Percentiles rank a stretch among this genome's conserved stretches.
Evolutionary conservation across 2,329 filamentous ascomycete species (phyloP).

Genomic region (Sclerotinia minor): DNA sequence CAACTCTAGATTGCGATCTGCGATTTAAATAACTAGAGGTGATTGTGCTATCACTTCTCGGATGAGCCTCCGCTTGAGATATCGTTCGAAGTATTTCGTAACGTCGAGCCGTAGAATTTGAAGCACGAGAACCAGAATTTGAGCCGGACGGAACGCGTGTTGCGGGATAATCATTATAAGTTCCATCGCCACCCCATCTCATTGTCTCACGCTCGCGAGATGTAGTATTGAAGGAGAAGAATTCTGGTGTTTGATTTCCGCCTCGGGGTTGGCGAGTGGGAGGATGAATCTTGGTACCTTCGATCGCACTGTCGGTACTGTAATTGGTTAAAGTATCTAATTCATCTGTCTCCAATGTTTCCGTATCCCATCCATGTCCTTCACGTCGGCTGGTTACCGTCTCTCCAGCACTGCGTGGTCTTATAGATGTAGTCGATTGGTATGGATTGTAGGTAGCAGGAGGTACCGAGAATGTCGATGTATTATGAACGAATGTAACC

Average conservation of each 20-base stretch:
- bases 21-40: neutral
- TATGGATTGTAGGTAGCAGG: constrained; percentile 28
- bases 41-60: constrained; percentile 33
- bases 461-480: constrained; percentile 30
- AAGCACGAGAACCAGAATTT: neutral
- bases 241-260: constrained; percentile 33
- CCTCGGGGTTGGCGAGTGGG: constrained; percentile 24
- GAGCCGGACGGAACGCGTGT: constrained; percentile 30
- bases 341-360: constrained; percentile 35
- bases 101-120: constrained; percentile 21
- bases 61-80: constrained; percentile 28
- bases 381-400: constrained; percentile 40
- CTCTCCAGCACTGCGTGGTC: constrained; percentile 41
- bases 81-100: constrained; percentile 28
- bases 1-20: constrained; percentile 3
- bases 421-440: constrained; percentile 33
- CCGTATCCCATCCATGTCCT: constrained; percentile 43
- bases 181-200: constrained; percentile 37
- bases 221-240: constrained; percentile 34
- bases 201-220: neutral
- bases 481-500: constrained; percentile 32
- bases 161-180: constrained; percentile 33
- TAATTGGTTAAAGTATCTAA: constrained; percentile 36
- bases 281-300: constrained; percentile 27
- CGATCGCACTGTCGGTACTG: constrained; percentile 29